Evolutionary conservation across 257 asterid genomes (phyloP).

Genomic region (Avicennia marina): DNA sequence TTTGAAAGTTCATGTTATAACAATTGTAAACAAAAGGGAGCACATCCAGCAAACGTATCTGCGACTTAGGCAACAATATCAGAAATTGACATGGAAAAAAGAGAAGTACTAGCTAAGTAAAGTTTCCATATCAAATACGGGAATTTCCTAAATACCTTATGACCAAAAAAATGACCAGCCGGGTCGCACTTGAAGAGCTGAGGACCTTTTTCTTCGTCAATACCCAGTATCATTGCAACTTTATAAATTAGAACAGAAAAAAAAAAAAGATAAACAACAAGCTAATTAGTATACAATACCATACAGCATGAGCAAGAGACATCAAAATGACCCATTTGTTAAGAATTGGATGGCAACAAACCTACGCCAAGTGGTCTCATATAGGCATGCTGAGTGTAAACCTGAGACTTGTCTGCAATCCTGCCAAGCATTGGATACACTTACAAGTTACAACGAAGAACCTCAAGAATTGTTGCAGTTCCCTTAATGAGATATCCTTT

Average conservation of each 20-base stretch:
- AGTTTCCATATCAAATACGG: slow-evolving; percentile 1
- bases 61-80: slow-evolving; percentile 10
- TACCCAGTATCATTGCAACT: slow-evolving; percentile 94
- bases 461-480: no score
- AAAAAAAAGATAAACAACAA: not conserved
- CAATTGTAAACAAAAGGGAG: not conserved
- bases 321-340: no score
- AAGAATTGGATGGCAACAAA: slow-evolving; percentile 38
- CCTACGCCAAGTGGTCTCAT: slow-evolving; percentile 99
- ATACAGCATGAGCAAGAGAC: no score
- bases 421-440: slow-evolving; percentile 38
- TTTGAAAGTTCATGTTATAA: slow-evolving; percentile 2
- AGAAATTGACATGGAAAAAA: not conserved
- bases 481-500: no score
- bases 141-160: slow-evolving; percentile 53
- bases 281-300: not conserved
- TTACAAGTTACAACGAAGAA: not conserved
- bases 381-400: slow-evolving; percentile 96
- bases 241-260: slow-evolving; percentile 1
- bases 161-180: slow-evolving; percentile 98
- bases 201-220: slow-evolving; percentile 92
- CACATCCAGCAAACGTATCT: not conserved
- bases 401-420: slow-evolving; percentile 99
- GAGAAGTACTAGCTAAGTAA: not conserved
- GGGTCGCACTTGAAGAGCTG: slow-evolving; percentile 98